Conservation (phyloP, 495 filamentous ascomycete genomes). For the Tuber borchii region DNA sequence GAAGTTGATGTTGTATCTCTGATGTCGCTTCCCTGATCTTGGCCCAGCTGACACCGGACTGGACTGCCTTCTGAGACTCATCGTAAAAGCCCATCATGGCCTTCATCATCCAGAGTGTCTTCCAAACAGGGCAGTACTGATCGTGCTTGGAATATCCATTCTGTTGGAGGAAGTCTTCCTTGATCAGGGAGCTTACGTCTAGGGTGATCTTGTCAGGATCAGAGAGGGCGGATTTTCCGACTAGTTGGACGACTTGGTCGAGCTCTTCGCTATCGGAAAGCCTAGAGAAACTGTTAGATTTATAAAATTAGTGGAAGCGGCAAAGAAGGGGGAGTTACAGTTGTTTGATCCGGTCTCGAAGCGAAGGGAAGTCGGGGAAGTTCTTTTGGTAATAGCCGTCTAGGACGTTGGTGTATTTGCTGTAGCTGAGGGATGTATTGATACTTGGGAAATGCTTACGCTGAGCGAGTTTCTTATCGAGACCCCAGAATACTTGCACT, state of each 20-base stretch:
- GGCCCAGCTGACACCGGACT: conserved; percentile 79
- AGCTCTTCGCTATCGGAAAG: conserved; percentile 92
- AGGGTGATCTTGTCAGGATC: conserved; percentile 98
- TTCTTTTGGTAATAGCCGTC: conserved; percentile 91
- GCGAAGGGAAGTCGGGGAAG: conserved; percentile 84
- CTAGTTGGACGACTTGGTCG: conserved; percentile 97
- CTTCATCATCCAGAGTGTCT: conserved; percentile 99
- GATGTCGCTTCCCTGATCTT: conserved; percentile 86
- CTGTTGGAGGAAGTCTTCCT: conserved; percentile 98
- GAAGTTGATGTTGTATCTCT: conserved; percentile 73
- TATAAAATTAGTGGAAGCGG: conserved; percentile 8
- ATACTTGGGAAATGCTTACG: conserved; percentile 99
- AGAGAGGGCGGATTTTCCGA: conserved; percentile 92
- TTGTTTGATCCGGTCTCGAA: conserved; percentile 87
- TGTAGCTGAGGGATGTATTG: conserved; percentile 93
- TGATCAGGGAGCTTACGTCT: conserved; percentile 82
- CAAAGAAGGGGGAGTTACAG: conserved; percentile 45
- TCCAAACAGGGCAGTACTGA: conserved; percentile 98
- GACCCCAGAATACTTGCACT: conserved; percentile 98
- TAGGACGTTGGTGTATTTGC: conserved; percentile 83
- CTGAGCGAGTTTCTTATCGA: conserved; percentile 98
- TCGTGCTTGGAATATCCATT: conserved; percentile 99
- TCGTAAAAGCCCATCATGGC: conserved; percentile 96
- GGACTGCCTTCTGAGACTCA: conserved; percentile 89
- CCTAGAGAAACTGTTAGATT: conserved; percentile 7